Evolutionary conservation across 1,284 basidiomycete species (phyloP), one percentile per base, ranked within the genome.

Genomic region (Fomitiporia mediterranea): DNA sequence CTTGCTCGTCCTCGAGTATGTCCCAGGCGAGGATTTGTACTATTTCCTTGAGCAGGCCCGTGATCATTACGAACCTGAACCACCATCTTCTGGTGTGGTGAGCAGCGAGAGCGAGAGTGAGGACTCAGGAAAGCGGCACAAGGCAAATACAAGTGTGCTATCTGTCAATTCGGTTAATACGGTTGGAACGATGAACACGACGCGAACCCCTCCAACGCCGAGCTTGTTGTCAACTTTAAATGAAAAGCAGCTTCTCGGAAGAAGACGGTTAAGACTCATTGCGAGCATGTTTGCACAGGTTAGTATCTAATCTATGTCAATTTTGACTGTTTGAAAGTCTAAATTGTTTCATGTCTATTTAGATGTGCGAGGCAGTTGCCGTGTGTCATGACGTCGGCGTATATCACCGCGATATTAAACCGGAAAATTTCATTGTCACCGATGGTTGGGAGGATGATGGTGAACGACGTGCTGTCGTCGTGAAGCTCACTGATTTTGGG

Each of bases 401-500:
- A 56, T 91, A 88, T 68, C 96, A 99, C 69, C 87, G 96, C 59
- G 97, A 99, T 71, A 97, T 99, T 80, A 99, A 99, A 76, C 96
- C 96, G 0, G 92, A 94, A 73, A 96, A 94, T 73, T 94, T 94
- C 67, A 94, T 94, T 68, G 90, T 94, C 65, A 94, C 91, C 1
- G 86, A 93, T 68, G 90, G 85, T 39, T 83, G 83, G 68, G 56
- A 57, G 51, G 72, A 89, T 55, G 85, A 60, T 23, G 51, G 53
- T 28, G 62, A 61, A 39, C 58, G 60, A 19, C 63, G 66, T 4
- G 78, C 82, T 19, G 55, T 60, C 2, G 70, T 80, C 27, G 81
- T 98, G 76, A 99, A 99, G 76, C 82, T 99, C 60, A 89, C 94
- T 25, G 96, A 99, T 73, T 99, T 98, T 77, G 96, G 96, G 37